These are phyloP conservation scores for Histomonas meleagridis DNA, from an alignment of 208 protist species.

Conservation along the genomic window DNA sequence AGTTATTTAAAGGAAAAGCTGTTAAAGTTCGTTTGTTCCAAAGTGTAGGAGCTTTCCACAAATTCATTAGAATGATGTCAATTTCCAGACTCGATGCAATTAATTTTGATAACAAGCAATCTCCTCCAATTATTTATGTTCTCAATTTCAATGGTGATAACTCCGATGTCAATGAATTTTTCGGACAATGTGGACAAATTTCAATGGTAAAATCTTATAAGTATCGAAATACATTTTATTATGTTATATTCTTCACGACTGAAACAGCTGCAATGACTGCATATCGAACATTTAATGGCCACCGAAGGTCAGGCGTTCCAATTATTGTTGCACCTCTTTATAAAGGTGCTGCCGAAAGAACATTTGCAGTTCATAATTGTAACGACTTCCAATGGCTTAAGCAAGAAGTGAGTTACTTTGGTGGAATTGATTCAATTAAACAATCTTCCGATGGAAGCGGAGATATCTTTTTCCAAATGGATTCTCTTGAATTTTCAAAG, in stretches of 20 bases:
- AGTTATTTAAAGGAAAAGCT: background rate
- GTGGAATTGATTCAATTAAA: background rate
- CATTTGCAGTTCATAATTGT: background rate
- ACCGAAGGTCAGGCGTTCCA: background rate
- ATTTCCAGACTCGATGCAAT: background rate
- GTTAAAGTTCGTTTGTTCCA: background rate
- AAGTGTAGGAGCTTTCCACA: background rate
- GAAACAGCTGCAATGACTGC: background rate
- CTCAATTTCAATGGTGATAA: background rate
- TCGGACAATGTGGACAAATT: background rate
- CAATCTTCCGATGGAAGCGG: no score
- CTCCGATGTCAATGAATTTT: background rate
- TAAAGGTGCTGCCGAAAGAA: background rate
- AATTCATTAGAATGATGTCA: background rate
- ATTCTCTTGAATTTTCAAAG: background rate
- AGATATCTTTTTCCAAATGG: no score
- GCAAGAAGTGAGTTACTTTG: background rate
- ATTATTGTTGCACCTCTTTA: background rate
- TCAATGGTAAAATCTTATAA: background rate
- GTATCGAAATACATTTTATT: background rate
- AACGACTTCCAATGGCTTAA: background rate
- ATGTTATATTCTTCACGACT: background rate
- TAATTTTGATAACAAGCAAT: background rate
- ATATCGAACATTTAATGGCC: background rate
- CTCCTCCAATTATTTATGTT: background rate